These are phyloP conservation scores for Ganoderma lingzhi DNA, from an alignment of 1,284 basidiomycete genomes.

Conservation along the genomic window DNA sequence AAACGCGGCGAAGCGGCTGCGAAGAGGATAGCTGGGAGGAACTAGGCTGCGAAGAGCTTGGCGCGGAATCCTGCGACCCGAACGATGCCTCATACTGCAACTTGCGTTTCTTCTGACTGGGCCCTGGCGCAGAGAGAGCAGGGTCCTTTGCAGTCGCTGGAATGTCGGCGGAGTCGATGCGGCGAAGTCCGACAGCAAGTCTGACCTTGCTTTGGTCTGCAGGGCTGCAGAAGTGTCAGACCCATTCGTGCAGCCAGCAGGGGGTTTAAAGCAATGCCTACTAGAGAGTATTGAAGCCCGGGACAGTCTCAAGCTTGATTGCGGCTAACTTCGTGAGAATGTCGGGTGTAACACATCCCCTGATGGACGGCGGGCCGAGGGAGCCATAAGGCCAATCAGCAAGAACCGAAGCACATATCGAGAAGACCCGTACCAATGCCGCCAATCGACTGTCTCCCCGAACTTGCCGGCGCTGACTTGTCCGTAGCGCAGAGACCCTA, in stretches of 20 bases:
- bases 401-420: background rate
- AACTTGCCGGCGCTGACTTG: constrained; percentile 51
- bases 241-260: no score
- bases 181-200: constrained; percentile 58
- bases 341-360: constrained; percentile 75
- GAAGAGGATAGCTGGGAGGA: constrained; percentile 24
- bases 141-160: constrained; percentile 37
- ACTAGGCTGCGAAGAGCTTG: constrained; percentile 29
- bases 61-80: constrained; percentile 22
- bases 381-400: constrained; percentile 16
- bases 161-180: constrained; percentile 64
- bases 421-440: constrained; percentile 66
- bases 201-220: constrained; percentile 70
- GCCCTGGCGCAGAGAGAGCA: constrained; percentile 29
- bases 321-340: constrained; percentile 60
- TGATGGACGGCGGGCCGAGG: constrained; percentile 36
- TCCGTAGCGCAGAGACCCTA: constrained; percentile 72
- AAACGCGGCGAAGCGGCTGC: constrained; percentile 29
- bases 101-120: constrained; percentile 49
- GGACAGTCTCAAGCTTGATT: constrained; percentile 50
- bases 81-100: constrained; percentile 39
- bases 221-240: constrained; percentile 44
- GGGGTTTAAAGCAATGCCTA: constrained; percentile 36
- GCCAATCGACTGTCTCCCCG: constrained; percentile 74
- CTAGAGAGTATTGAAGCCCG: constrained; percentile 62